phyloP scores from a whole-genome alignment of 768 basidiomycete species.

The Leucosporidium creatinivorum region DNA sequence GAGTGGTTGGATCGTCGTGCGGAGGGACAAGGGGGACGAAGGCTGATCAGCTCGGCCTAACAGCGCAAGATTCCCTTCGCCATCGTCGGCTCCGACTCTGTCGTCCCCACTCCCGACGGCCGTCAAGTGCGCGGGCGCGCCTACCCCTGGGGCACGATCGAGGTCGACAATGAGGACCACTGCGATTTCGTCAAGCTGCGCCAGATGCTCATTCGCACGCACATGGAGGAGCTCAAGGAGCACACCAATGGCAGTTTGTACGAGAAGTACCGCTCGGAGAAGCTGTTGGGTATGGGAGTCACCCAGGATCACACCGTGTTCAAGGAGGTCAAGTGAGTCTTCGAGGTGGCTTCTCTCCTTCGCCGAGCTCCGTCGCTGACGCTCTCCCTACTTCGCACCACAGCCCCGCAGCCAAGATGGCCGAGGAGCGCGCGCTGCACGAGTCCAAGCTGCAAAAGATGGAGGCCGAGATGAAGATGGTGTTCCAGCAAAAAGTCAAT shows the following conservation, averaged over 20 bases:
- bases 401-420: slow-evolving; percentile 90
- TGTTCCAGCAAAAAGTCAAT: slow-evolving; percentile 99
- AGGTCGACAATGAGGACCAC: slow-evolving; percentile 98
- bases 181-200: slow-evolving; percentile 99
- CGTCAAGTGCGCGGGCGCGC: slow-evolving; percentile 86
- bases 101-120: slow-evolving; percentile 75
- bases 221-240: slow-evolving; percentile 98
- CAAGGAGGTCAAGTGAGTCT: slow-evolving; percentile 94
- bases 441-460: slow-evolving; percentile 98
- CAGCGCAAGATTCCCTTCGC: slow-evolving; percentile 96
- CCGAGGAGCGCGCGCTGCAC: slow-evolving; percentile 91
- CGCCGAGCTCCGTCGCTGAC: not conserved
- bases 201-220: slow-evolving; percentile 97
- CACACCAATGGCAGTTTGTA: slow-evolving; percentile 93
- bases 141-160: slow-evolving; percentile 98
- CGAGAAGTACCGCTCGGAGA: slow-evolving; percentile 97
- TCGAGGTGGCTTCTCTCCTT: not conserved
- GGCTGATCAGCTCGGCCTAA: too few species aligned
- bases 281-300: slow-evolving; percentile 93
- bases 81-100: slow-evolving; percentile 84
- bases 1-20: slow-evolving; percentile 16
- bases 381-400: not conserved
- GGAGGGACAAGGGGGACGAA: not conserved
- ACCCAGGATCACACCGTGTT: slow-evolving; percentile 95
- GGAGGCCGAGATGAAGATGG: slow-evolving; percentile 98